These are phyloP conservation scores for Theileria parva DNA, from an alignment of 169 alveolate species.

Conservation along the genomic window DNA sequence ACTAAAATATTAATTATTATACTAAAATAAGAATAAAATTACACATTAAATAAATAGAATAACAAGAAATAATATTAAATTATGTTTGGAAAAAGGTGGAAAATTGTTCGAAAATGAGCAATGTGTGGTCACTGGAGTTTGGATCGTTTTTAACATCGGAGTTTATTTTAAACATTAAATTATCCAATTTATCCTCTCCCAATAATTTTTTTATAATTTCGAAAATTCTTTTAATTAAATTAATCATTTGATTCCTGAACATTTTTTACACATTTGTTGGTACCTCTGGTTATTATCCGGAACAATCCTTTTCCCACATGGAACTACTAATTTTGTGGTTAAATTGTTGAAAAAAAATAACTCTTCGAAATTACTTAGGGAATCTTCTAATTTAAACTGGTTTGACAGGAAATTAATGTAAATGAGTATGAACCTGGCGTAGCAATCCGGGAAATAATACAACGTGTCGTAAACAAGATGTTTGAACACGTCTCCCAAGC, in stretches of 20 bases:
- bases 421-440: conserved; percentile 8
- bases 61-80: not conserved
- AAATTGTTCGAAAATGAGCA: not conserved
- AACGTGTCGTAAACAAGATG: not conserved
- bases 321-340: not conserved
- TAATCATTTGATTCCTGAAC: not conserved
- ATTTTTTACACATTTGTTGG: not conserved
- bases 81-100: not conserved
- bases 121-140: conserved; percentile 15
- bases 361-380: not conserved
- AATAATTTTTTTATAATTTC: conserved; percentile 2
- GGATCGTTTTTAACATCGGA: not conserved
- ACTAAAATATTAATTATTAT: not conserved
- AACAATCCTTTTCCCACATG: not conserved
- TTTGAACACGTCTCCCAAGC: not conserved
- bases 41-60: too few species aligned
- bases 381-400: not conserved
- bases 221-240: not conserved
- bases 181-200: not conserved
- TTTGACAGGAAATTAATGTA: not conserved
- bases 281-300: not conserved
- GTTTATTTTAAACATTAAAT: not conserved
- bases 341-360: not conserved
- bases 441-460: conserved; percentile 5
- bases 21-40: not conserved